These are phyloP conservation scores for Didymella pinodella DNA, from an alignment of 2,329 filamentous ascomycete genomes.

Conservation along the genomic window DNA sequence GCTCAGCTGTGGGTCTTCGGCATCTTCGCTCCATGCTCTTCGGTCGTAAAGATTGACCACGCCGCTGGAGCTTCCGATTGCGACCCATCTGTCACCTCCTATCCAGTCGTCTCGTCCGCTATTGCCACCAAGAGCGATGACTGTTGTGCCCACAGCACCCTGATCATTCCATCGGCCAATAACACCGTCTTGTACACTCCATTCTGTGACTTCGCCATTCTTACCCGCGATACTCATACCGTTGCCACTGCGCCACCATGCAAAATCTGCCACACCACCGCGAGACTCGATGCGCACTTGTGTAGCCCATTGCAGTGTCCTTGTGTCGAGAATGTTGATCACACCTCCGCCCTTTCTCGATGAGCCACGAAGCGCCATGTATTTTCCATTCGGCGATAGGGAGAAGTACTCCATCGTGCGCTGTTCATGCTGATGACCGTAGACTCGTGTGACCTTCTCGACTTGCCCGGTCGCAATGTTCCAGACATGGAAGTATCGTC, in stretches of 20 bases:
- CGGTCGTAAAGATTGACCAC: constrained; percentile 96
- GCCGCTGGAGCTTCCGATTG: constrained; percentile 83
- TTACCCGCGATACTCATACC: constrained; percentile 84
- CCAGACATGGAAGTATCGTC: constrained; percentile 95
- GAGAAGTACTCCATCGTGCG: constrained; percentile 91
- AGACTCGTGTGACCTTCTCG: constrained; percentile 79
- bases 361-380: constrained; percentile 83
- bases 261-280: constrained; percentile 87
- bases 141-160: constrained; percentile 84
- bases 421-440: constrained; percentile 81
- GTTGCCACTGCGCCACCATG: constrained; percentile 87
- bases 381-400: constrained; percentile 83
- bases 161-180: constrained; percentile 88
- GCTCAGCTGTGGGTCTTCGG: constrained; percentile 29
- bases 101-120: constrained; percentile 66
- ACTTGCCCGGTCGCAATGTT: constrained; percentile 82
- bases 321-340: constrained; percentile 82
- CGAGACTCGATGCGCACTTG: constrained; percentile 82
- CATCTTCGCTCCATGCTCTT: constrained; percentile 62
- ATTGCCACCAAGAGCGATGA: constrained; percentile 77
- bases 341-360: constrained; percentile 85
- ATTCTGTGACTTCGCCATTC: constrained; percentile 91
- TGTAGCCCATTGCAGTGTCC: constrained; percentile 85
- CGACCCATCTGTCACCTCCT: constrained; percentile 88
- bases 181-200: constrained; percentile 74